Base-by-base conservation (phyloP, 176 grass and related monocot species). In the Phoenix roebelenii region DNA sequence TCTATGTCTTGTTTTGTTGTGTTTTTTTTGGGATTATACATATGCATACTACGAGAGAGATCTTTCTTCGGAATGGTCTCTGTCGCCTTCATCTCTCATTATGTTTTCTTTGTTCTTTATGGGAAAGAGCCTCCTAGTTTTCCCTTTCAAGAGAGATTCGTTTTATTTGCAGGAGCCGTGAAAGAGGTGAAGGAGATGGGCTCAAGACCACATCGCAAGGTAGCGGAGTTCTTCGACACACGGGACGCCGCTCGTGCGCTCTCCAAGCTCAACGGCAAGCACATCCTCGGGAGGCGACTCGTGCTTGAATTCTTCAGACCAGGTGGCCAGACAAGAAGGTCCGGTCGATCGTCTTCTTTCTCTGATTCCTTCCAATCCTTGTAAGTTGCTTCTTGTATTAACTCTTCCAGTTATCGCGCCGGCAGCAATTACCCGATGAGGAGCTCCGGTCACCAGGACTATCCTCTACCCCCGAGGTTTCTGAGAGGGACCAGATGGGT, bases 201-300 rank as follows among this genome's bases (percentile, higher is more conserved):
- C 50, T 73, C 85, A 55, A 83, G 76, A 59, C 76, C 88, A 0
- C 74, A 74, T 67, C 65, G 69, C 79, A 89, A 83, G 50, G 79
- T 98, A 63, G 59, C 93, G 52, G 94, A 98, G 64, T 98, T 93
- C 76, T 98, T 85, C 54, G 94, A 98, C 83, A 84, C 88, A 4
- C 82, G 94, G 15, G 82, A 89, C 55, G 85, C 94, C 14, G 76
- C 52, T 6, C 76, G 74, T 39, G 94, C 94, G 22, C 63, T 85
- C 10, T 44, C 64, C 1, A 78, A 89, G 73, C 94, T 98, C 60
- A 89, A 89, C 54, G 84, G 88, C 48, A 78, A 75, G 66, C 81
- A 89, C 52, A 59, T 89, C 66, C 82, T 92, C 60, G 94, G 88
- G 25, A 76, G 79, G 49, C 88, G 81, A 23, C 57, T 89, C 61